phyloP scores from a whole-genome alignment of 306 rosid genomes.

The Luffa acutangula region DNA sequence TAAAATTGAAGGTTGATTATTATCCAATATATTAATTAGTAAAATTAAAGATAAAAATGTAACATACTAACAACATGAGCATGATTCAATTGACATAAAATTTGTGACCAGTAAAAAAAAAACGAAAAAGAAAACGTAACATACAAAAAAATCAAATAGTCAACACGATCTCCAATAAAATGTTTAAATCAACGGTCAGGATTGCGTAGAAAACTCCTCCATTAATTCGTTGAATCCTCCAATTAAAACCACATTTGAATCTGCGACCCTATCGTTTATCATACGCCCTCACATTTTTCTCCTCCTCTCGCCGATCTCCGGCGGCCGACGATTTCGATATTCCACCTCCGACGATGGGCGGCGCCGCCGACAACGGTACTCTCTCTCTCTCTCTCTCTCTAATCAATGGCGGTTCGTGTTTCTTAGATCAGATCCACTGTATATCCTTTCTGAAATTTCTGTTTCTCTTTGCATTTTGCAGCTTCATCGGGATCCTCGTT shows the following conservation, averaged over 20 bases:
- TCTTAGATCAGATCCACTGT: slow-evolving; percentile 15
- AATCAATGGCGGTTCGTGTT: neutral
- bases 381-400: slow-evolving; percentile 12
- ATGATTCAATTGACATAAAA: too few species aligned
- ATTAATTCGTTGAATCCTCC: neutral
- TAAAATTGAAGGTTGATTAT: too few species aligned
- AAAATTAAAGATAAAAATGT: too few species aligned
- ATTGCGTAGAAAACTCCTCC: neutral
- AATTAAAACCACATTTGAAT: neutral
- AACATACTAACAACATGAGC: too few species aligned
- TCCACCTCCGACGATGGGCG: slow-evolving; percentile 37
- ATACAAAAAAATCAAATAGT: too few species aligned
- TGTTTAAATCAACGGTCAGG: neutral
- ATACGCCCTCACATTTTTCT: slow-evolving; percentile 4
- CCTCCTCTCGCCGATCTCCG: neutral
- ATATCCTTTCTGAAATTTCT: neutral
- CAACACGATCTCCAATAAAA: neutral
- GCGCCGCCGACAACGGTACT: slow-evolving; percentile 41
- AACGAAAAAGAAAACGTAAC: too few species aligned
- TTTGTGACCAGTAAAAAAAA: too few species aligned
- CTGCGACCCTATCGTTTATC: neutral
- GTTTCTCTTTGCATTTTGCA: slow-evolving; percentile 1
- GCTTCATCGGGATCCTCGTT: slow-evolving; percentile 37
- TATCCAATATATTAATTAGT: too few species aligned
- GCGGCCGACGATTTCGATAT: neutral